phyloP scores from a whole-genome alignment of 2,329 filamentous ascomycete genomes.

The Exophiala dermatitidis region DNA sequence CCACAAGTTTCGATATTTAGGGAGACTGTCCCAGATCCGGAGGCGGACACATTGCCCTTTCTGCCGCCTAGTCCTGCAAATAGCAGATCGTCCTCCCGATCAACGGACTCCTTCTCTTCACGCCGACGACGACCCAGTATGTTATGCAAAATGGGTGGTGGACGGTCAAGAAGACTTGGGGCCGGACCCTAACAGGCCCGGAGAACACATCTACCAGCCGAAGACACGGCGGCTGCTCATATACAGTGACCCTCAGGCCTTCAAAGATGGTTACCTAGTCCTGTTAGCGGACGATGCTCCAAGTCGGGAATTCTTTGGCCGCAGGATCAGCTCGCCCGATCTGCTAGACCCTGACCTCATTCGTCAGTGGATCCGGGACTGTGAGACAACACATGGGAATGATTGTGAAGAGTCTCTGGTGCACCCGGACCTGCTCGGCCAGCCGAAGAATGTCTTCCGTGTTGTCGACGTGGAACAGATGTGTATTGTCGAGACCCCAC shows the following conservation, averaged over 20 bases:
- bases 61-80: constrained; percentile 25
- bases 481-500: constrained; percentile 23
- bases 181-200: constrained; percentile 15
- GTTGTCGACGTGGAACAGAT: constrained; percentile 26
- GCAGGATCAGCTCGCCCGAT: constrained; percentile 22
- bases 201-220: constrained; percentile 18
- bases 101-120: constrained; percentile 22
- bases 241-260: constrained; percentile 27
- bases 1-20: constrained; percentile 23
- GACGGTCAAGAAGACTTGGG: constrained; percentile 25
- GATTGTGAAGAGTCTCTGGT: constrained; percentile 28
- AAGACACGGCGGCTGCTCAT: constrained; percentile 24
- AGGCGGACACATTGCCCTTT: constrained; percentile 23
- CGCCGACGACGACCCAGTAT: constrained; percentile 22
- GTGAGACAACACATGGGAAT: constrained; percentile 22
- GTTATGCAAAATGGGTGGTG: constrained; percentile 27
- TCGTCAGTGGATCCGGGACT: constrained; percentile 23
- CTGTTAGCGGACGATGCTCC: constrained; percentile 27
- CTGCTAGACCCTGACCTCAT: constrained; percentile 23
- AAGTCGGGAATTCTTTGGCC: constrained; percentile 23
- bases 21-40: constrained; percentile 23
- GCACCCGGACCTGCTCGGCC: constrained; percentile 21
- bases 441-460: constrained; percentile 22
- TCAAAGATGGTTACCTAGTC: constrained; percentile 28
- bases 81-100: constrained; percentile 25